These are phyloP conservation scores for Marchantia polymorpha DNA, from an alignment of 225 moss, liverwort and hornwort species.

Conservation along the genomic window DNA sequence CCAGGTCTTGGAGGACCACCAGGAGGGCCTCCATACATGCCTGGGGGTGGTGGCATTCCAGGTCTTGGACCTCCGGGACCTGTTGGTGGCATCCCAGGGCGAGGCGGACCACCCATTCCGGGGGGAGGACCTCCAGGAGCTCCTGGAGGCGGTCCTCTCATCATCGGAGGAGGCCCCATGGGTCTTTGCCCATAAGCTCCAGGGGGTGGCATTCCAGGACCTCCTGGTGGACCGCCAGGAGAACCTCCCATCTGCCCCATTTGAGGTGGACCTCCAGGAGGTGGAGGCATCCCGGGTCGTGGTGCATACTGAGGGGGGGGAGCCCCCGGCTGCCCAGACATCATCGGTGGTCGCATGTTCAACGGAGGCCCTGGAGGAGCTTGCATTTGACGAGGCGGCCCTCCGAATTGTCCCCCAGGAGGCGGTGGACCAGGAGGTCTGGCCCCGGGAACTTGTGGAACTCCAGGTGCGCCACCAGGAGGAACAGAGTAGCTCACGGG, in stretches of 20 bases:
- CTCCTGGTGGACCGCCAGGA: conserved; percentile 60
- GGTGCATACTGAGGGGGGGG: conserved; percentile 80
- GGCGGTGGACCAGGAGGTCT: conserved; percentile 46
- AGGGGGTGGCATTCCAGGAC: conserved; percentile 74
- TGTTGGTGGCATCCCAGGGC: conserved; percentile 80
- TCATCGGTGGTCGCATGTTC: conserved; percentile 48
- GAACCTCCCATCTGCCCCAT: conserved; percentile 52
- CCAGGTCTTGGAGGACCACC: conserved; percentile 59
- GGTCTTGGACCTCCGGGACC: conserved; percentile 82
- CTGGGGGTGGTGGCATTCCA: conserved; percentile 83
- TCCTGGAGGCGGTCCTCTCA: conserved; percentile 92
- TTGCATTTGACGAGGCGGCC: conserved; percentile 43
- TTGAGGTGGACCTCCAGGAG: conserved; percentile 71
- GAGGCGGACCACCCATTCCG: conserved; percentile 62
- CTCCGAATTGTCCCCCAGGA: conserved; percentile 35
- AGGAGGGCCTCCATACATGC: conserved; percentile 86
- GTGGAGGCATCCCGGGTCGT: conserved; percentile 82
- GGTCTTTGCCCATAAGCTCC: conserved; percentile 64
- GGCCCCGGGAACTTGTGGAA: conserved; percentile 27
- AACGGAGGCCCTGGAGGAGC: conserved; percentile 41
- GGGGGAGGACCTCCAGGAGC: conserved; percentile 62
- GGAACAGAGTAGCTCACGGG: conserved; percentile 74
- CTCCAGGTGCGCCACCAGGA: conserved; percentile 64
- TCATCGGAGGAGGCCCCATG: conserved; percentile 91
- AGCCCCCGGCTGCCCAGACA: conserved; percentile 54